Evolutionary conservation across 352 stramenopile species (phyloP).

Genomic region (Albugo laibachii): DNA sequence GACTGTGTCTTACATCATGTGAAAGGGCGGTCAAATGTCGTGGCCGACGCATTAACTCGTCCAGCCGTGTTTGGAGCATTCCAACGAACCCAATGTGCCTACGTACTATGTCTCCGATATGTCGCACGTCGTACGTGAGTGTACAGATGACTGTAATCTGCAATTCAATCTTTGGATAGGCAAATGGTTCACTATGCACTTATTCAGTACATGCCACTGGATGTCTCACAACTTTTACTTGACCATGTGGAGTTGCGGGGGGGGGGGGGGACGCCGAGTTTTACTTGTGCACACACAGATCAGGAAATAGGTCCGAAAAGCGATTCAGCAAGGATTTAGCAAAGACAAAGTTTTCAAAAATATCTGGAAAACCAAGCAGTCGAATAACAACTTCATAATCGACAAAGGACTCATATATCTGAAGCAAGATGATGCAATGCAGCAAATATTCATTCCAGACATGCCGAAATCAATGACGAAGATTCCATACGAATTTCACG

Average conservation of each 20-base stretch:
- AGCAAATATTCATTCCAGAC: not conserved
- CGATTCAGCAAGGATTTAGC: not conserved
- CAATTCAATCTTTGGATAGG: not conserved
- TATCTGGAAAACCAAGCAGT: not conserved
- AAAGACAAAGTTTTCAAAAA: not conserved
- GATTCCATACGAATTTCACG: slow-evolving; percentile 1
- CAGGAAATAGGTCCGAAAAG: not conserved
- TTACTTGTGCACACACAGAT: not conserved
- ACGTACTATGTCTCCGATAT: too few relatives aligned
- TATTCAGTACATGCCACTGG: not conserved
- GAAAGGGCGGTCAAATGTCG: slow-evolving; percentile 1
- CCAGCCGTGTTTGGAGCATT: not conserved
- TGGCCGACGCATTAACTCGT: slow-evolving; percentile 2
- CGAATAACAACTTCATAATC: not conserved
- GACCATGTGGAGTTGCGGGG: not conserved
- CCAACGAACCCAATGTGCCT: not conserved
- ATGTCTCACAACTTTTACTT: not conserved
- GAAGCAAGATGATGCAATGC: not conserved
- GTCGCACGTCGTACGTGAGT: too few relatives aligned
- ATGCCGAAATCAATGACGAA: not conserved
- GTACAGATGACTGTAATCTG: too few relatives aligned
- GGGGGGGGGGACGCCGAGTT: not conserved
- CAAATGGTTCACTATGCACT: not conserved
- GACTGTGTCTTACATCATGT: not conserved
- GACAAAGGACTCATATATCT: not conserved